Evolutionary conservation across 352 stramenopile species (phyloP), one percentile per base, ranked within the genome.

Genomic region (Peronospora belbahrii): DNA sequence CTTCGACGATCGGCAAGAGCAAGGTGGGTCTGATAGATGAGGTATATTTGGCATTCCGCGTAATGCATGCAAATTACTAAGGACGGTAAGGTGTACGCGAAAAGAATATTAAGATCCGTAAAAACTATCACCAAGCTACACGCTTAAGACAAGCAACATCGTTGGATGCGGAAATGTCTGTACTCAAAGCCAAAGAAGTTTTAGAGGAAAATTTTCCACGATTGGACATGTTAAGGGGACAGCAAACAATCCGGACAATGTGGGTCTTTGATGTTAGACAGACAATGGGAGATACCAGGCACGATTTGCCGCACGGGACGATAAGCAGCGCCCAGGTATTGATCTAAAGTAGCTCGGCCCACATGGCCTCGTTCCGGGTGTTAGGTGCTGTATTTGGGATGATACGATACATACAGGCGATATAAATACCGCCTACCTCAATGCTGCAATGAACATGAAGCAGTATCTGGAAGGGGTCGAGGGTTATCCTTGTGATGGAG

Each of bases 251-350:
- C 11, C 34, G 31, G 1, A 57, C 49, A 0, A 56, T 57, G 41
- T 47, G 40, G 41, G 34, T 39, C 0, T 57, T 46, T 27, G 24
- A 9, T 11, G 34, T 47, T 51, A 57, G 19, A 25, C 34, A 2
- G 48, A 51, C 17, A 14, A 41, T 4, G 28, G 45, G 9, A n/a
- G 39, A 41, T 38, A 46, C 13, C 28, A 40, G 25, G 33, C 27
- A 6, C 8, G 15, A 35, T 3, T 49, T 20, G 39, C 42, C 1
- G 42, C 22, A 20, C 32, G 22, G 13, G 19, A 32, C 6, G 42
- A 49, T 14, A 42, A 49, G 22, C 35, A 58, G 28, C 28, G 30
- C 6, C 41, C 20, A 24, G 49, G 49, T 11, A 48, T 58, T 33
- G 42, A 52, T 24, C 52, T 30, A 17, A 9, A 15, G 1, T 20